Evolutionary conservation across 441 rosid species (phyloP).

Genomic region (Adansonia gregorii): DNA sequence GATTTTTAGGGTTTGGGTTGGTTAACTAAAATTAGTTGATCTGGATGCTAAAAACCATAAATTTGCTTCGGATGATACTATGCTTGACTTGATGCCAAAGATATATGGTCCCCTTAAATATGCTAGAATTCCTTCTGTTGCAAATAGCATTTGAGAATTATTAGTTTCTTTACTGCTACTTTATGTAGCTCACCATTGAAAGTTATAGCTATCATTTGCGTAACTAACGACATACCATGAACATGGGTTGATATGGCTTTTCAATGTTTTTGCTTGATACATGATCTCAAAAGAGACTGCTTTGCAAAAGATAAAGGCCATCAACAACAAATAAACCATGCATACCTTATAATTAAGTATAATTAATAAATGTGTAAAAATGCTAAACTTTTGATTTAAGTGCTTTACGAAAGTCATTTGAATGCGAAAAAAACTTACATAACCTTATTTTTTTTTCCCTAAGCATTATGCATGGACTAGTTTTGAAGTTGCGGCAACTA

Average conservation of each 20-base stretch:
- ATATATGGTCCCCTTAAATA: background rate
- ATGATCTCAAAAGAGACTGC: constrained; percentile 42
- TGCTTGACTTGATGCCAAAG: background rate
- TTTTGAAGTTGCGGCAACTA: too few relatives aligned
- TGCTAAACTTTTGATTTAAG: too few relatives aligned
- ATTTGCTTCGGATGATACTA: background rate
- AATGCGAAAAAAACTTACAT: too few relatives aligned
- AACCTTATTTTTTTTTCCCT: too few relatives aligned
- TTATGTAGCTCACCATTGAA: background rate
- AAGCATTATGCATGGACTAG: too few relatives aligned
- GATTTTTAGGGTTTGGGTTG: background rate
- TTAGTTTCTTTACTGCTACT: background rate
- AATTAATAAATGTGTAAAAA: too few relatives aligned
- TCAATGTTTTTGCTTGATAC: constrained; percentile 32
- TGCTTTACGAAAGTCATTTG: too few relatives aligned
- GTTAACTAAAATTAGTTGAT: background rate
- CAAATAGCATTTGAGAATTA: background rate
- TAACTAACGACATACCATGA: background rate
- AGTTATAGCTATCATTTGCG: background rate
- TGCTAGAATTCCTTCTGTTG: constrained; percentile 5
- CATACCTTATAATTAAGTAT: too few relatives aligned
- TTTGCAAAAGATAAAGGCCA: constrained; percentile 25
- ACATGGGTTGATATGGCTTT: constrained; percentile 23
- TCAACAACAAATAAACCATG: too few relatives aligned
- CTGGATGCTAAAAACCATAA: background rate